Evolutionary conservation across 768 basidiomycete genomes (phyloP).

Genomic region (Tulasnella sp.): DNA sequence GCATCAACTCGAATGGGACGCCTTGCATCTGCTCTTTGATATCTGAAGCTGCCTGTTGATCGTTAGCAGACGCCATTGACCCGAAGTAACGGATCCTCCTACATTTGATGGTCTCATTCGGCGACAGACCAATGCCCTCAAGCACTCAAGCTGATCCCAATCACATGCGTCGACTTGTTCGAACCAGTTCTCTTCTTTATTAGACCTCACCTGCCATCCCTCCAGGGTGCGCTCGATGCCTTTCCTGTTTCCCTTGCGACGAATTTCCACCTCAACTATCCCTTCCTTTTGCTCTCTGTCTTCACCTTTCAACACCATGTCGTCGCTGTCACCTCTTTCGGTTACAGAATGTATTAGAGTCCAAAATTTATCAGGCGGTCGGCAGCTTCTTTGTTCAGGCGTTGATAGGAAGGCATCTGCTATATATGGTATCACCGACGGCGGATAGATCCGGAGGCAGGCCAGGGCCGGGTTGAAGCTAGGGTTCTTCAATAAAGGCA

Average conservation of each 20-base stretch:
- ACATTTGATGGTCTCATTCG: neutral
- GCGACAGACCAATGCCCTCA: conserved; percentile 11
- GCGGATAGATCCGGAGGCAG: conserved; percentile 56
- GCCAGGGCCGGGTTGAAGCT: conserved; percentile 51
- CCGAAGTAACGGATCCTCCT: neutral
- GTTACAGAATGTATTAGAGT: conserved; percentile 57
- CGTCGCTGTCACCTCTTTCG: conserved; percentile 43
- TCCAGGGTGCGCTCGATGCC: conserved; percentile 49
- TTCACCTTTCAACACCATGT: conserved; percentile 43
- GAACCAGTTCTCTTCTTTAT: no score
- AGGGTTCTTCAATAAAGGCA: conserved; percentile 45
- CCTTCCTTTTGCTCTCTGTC: conserved; percentile 33
- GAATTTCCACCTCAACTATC: conserved; percentile 48
- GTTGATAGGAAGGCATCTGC: conserved; percentile 55
- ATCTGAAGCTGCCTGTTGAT: neutral
- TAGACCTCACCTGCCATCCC: conserved; percentile 32
- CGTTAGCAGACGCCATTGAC: neutral
- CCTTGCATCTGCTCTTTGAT: neutral
- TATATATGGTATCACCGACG: conserved; percentile 53
- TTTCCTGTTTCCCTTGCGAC: conserved; percentile 33
- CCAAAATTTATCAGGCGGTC: conserved; percentile 64
- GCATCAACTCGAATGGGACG: conserved; percentile 73
- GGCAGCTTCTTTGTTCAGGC: conserved; percentile 55
- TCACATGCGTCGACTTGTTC: conserved; percentile 9
- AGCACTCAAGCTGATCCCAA: conserved; percentile 15